Conservation (phyloP, 176 grass and related monocot genomes). For the Cocos nucifera region DNA sequence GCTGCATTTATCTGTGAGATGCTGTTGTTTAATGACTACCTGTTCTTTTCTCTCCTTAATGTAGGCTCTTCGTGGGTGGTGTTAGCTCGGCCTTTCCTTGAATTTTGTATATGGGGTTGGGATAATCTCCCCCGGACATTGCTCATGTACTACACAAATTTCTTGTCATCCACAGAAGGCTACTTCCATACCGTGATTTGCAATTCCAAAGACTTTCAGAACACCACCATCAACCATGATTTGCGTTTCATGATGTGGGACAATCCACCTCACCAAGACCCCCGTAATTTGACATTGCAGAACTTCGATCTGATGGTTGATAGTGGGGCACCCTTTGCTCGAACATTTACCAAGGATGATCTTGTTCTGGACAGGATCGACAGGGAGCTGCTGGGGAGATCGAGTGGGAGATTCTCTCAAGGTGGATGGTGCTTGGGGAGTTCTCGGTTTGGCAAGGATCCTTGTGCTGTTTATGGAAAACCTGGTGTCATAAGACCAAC, state of each 20-base stretch:
- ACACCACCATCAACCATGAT: conserved; percentile 72
- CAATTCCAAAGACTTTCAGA: conserved; percentile 94
- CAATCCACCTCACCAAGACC: conserved; percentile 36
- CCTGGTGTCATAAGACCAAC: conserved; percentile 46
- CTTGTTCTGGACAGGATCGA: conserved; percentile 73
- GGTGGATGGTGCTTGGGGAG: conserved; percentile 88
- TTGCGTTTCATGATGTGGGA: conserved; percentile 86
- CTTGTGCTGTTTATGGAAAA: conserved; percentile 47
- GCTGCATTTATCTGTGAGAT: too few relatives aligned
- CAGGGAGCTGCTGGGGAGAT: conserved; percentile 31
- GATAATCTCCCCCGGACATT: conserved; percentile 89
- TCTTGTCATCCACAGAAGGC: conserved; percentile 70
- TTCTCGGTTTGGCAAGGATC: conserved; percentile 31
- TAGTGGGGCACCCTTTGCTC: conserved; percentile 54
- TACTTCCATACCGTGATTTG: conserved; percentile 98
- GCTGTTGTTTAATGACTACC: too few relatives aligned
- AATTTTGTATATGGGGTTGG: conserved; percentile 83
- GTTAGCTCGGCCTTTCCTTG: conserved; percentile 67
- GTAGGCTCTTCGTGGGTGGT: conserved; percentile 84
- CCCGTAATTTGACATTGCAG: conserved; percentile 48
- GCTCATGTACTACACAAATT: conserved; percentile 95
- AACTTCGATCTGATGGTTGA: conserved; percentile 53
- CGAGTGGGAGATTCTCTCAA: conserved; percentile 35
- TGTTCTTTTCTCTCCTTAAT: conserved; percentile 5
- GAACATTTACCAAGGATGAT: conserved; percentile 33